Evolutionary conservation across 768 basidiomycete species (phyloP).

Genomic region (Leccinum sublutescens): DNA sequence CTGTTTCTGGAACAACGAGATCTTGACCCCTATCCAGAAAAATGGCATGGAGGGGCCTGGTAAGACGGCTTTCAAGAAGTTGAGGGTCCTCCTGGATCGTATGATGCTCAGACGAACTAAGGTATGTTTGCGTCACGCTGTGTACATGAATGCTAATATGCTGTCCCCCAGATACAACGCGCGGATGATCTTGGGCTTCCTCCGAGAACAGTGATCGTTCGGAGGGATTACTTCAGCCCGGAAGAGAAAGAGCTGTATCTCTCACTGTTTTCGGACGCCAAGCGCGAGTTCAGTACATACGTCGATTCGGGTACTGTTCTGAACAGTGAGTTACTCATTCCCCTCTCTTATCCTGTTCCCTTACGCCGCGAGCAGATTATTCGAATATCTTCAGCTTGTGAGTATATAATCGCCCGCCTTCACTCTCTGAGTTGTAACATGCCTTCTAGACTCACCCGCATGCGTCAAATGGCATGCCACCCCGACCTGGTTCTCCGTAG

Average conservation of each 20-base stretch:
- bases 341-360: background rate
- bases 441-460: constrained; percentile 75
- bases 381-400: constrained; percentile 85
- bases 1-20: constrained; percentile 97
- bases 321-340: constrained; percentile 64
- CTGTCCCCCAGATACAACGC: constrained; percentile 65
- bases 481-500: constrained; percentile 91
- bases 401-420: constrained; percentile 21
- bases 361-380: constrained; percentile 54
- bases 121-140: constrained; percentile 34
- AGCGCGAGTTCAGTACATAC: constrained; percentile 88
- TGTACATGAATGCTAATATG: background rate
- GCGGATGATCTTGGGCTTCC: constrained; percentile 97
- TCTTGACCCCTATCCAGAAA: constrained; percentile 94
- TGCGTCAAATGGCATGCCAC: constrained; percentile 94
- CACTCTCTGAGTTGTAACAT: background rate
- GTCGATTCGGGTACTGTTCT: constrained; percentile 86
- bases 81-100: constrained; percentile 82
- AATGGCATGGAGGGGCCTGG: constrained; percentile 82
- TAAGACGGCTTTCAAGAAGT: constrained; percentile 82
- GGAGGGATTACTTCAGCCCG: constrained; percentile 90
- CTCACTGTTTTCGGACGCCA: constrained; percentile 89
- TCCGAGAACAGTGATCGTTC: constrained; percentile 85
- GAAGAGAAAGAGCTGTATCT: constrained; percentile 96
- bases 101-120: constrained; percentile 97